Base-by-base conservation (phyloP, 352 stramenopile genomes). In the Globisporangium recalcitrans region DNA sequence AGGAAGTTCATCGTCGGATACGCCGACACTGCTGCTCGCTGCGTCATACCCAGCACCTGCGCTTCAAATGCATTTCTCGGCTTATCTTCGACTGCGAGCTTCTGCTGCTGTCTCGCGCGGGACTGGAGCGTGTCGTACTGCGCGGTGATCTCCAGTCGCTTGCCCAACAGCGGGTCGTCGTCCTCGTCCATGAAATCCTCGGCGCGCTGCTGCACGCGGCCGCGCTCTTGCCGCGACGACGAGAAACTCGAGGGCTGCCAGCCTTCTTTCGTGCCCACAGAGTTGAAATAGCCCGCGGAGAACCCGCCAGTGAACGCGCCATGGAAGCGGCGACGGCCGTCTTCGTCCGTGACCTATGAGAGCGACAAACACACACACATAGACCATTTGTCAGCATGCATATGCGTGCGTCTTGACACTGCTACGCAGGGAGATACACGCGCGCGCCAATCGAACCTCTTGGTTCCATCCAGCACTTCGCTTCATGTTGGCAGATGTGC, bases 151-250 rank as follows among this genome's bases (percentile, higher is more conserved):
- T 91, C 82, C 34, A 95, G 74, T 51, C 79, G 75, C 47, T 87
- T 82, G 19, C 91, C 87, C 5, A 95, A 75, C 14, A 98, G 70
- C 10, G 90, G 87, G 49, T 96, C 90, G 68, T 98, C 92, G 4
- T 98, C 92, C 38, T 96, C 87, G 63, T 98, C 92, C 90, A 98
- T 97, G 52, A 97, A 98, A 70, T 98, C 92, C 73, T 97, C 88
- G 2, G 88, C 72, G 32, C 79, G 78, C 57, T 97, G 87, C 40
- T 80, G 58, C 16, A 78, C 53, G 34, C 32, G 36, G 38, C 51
- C 44, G 32, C 74, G 75, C 58, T 67, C 68, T 5, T 56, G 22
- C 21, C 90, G 78, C 21, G 91, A 97, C 4, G 89, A 97, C 7
- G 75, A 73, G 65, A 97, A 97, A 14, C 75, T 77, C 21, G 61